A percentile compares a stretch with the other conserved stretches of the same genome.
Evolutionary conservation across 257 asterid genomes (phyloP).

Genomic region (Solanum raphanifolium): DNA sequence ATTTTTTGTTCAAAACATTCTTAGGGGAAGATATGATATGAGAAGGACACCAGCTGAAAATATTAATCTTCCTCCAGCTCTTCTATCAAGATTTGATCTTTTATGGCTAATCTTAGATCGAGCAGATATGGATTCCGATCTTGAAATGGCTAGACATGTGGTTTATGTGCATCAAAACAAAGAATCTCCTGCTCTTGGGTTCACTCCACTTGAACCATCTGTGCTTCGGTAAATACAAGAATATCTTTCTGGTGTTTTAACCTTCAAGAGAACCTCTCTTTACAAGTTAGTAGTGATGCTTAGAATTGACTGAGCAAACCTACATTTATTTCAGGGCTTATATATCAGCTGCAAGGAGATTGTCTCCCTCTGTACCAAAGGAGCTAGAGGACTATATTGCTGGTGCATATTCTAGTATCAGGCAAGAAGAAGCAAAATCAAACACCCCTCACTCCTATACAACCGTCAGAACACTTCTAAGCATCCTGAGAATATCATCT

Average conservation of each 20-base stretch:
- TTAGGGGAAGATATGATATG: slow-evolving; percentile 94
- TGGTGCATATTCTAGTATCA: slow-evolving; percentile 82
- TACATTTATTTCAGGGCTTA: slow-evolving; percentile 61
- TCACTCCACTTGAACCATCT: slow-evolving; percentile 94
- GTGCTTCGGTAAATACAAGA: slow-evolving; percentile 57
- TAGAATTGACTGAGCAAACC: neutral
- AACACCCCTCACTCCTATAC: slow-evolving; percentile 78
- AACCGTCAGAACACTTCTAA: slow-evolving; percentile 71
- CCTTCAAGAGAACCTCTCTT: neutral
- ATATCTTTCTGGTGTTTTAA: neutral
- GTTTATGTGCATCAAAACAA: slow-evolving; percentile 93
- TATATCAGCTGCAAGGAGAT: slow-evolving; percentile 81
- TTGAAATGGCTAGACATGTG: slow-evolving; percentile 96
- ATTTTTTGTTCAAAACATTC: neutral
- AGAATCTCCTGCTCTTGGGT: slow-evolving; percentile 97
- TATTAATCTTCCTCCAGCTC: slow-evolving; percentile 98
- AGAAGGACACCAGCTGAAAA: slow-evolving; percentile 99
- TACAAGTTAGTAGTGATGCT: neutral
- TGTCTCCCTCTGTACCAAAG: slow-evolving; percentile 76
- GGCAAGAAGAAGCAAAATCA: slow-evolving; percentile 99
- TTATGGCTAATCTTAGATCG: slow-evolving; percentile 93
- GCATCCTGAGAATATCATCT: slow-evolving; percentile 82
- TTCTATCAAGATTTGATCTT: slow-evolving; percentile 94
- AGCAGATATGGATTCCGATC: slow-evolving; percentile 98
- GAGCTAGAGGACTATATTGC: slow-evolving; percentile 91